A percentile compares a stretch with the other conserved stretches of the same genome.
phyloP scores from a whole-genome alignment of 2,329 filamentous ascomycete species.

The Ustulina deusta region DNA sequence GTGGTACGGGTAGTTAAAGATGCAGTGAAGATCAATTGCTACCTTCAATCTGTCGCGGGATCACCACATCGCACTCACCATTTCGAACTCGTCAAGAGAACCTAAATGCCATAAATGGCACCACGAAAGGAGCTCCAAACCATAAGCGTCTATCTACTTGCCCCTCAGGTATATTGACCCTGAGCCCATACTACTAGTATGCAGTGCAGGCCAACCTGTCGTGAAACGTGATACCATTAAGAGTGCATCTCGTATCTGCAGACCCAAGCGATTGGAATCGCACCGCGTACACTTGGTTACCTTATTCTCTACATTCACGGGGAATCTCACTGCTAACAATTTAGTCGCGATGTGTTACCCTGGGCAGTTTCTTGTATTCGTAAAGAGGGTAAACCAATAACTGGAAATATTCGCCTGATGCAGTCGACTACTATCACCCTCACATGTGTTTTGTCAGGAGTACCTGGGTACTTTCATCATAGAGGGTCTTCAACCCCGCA shows the following conservation, averaged over 20 bases:
- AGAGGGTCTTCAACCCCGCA: constrained; percentile 33
- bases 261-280: constrained; percentile 16
- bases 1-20: constrained; percentile 7
- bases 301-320: background rate
- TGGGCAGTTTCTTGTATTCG: background rate
- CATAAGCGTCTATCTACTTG: background rate
- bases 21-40: constrained; percentile 33
- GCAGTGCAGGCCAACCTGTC: background rate
- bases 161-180: background rate
- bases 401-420: too few relatives aligned
- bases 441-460: background rate
- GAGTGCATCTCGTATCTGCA: constrained; percentile 34
- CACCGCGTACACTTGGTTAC: background rate
- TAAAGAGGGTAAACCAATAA: background rate
- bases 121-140: background rate
- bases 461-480: constrained; percentile 12
- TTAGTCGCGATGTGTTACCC: background rate
- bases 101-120: constrained; percentile 9
- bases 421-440: background rate
- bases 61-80: constrained; percentile 6
- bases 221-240: constrained; percentile 34
- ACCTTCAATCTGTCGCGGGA: constrained; percentile 7
- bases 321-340: background rate
- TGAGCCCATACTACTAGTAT: background rate
- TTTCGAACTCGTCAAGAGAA: background rate